phyloP scores from a whole-genome alignment of 1,284 basidiomycete species.

The Cutaneotrichosporon cyanovorans region DNA sequence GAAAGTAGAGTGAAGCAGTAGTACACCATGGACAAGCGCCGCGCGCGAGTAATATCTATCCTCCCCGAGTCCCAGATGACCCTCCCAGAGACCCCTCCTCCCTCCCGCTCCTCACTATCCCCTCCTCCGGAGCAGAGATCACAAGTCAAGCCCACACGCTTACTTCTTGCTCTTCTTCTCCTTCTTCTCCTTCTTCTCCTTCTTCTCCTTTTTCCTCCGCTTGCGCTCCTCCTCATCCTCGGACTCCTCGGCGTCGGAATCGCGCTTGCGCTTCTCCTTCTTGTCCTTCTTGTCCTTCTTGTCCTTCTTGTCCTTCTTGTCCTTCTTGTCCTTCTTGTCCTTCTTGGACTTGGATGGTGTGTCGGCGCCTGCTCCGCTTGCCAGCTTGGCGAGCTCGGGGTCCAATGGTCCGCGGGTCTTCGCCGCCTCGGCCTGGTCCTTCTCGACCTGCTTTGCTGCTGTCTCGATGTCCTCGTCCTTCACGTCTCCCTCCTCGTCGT shows the following conservation, averaged over 20 bases:
- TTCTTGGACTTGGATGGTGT: constrained; percentile 32
- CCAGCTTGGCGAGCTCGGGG: constrained; percentile 40
- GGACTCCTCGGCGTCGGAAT: constrained; percentile 4
- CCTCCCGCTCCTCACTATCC: not conserved
- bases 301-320: constrained; percentile 47
- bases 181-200: constrained; percentile 19
- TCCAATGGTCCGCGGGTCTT: constrained; percentile 25
- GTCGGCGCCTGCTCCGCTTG: constrained; percentile 12
- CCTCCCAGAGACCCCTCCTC: no score
- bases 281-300: constrained; percentile 76
- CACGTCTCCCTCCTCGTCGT: constrained; percentile 51
- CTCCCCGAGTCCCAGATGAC: no score
- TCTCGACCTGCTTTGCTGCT: constrained; percentile 48
- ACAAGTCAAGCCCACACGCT: not conserved
- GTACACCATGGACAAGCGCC: constrained; percentile 11
- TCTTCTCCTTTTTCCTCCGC: constrained; percentile 35
- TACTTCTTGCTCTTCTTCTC: constrained; percentile 24
- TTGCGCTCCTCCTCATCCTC: constrained; percentile 19
- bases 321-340: constrained; percentile 34
- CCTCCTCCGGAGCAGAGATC: not conserved
- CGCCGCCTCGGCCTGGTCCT: constrained; percentile 48
- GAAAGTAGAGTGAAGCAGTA: constrained; percentile 7
- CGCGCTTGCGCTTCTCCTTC: constrained; percentile 25
- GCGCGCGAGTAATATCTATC: constrained; percentile 2
- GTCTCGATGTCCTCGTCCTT: constrained; percentile 45